These are phyloP conservation scores for Sodiomyces alkalinus DNA, from an alignment of 2,329 filamentous ascomycete genomes.

Conservation along the genomic window DNA sequence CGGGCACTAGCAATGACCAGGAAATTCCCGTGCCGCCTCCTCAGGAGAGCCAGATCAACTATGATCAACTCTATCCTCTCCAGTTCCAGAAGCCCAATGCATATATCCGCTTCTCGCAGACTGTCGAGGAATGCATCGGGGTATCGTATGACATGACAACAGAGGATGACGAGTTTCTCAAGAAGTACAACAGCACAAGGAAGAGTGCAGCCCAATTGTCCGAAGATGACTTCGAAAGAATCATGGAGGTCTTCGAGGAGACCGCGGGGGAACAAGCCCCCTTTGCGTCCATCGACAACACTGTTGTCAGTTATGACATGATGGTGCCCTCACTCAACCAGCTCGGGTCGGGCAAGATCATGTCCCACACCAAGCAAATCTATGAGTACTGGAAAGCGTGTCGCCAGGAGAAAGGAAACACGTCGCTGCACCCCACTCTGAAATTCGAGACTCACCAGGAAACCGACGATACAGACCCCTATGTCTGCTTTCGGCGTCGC, in stretches of 20 bases:
- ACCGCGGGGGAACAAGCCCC: slow-evolving; percentile 72
- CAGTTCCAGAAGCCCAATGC: slow-evolving; percentile 72
- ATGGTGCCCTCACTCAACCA: slow-evolving; percentile 54
- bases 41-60: slow-evolving; percentile 53
- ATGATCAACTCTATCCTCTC: slow-evolving; percentile 75
- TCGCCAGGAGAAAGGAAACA: slow-evolving; percentile 52
- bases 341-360: slow-evolving; percentile 30
- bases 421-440: slow-evolving; percentile 58
- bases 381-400: slow-evolving; percentile 82
- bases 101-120: slow-evolving; percentile 96
- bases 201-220: slow-evolving; percentile 50
- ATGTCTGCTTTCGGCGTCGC: slow-evolving; percentile 91
- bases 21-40: slow-evolving; percentile 53
- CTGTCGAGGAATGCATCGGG: slow-evolving; percentile 87
- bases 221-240: slow-evolving; percentile 83
- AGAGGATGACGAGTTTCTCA: slow-evolving; percentile 77
- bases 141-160: slow-evolving; percentile 88
- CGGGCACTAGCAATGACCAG: slow-evolving; percentile 39
- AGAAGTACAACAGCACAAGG: slow-evolving; percentile 66
- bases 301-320: slow-evolving; percentile 61
- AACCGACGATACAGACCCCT: slow-evolving; percentile 89
- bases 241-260: slow-evolving; percentile 91
- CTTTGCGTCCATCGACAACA: slow-evolving; percentile 79
- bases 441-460: slow-evolving; percentile 94
- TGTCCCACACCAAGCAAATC: slow-evolving; percentile 55